Base-by-base conservation (phyloP, 1,284 basidiomycete species). In the Trametes versicolor region DNA sequence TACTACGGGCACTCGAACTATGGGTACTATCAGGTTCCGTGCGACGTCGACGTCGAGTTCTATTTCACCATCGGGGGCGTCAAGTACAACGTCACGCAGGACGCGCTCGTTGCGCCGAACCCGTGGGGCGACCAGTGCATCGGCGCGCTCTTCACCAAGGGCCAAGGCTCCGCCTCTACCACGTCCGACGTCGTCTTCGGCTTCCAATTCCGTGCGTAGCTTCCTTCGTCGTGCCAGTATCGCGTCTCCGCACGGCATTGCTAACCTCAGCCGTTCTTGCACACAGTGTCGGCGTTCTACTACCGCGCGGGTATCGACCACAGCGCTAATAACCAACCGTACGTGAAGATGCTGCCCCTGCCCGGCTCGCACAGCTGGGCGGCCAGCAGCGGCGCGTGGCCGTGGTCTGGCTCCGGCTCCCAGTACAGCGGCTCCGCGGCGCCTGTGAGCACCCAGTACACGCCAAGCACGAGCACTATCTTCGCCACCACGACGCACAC, bases 111-210 rank as follows among this genome's bases (percentile, higher is more conserved):
- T 17, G 63, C 63, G 27, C 59, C 62, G 32, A 70, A 70, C 60
- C 68, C 68, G 23, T 67, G 63, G 63, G 68, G 68, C 36, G 65
- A 65, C 53, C 54, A 67, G 68, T 70, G 68, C 62, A 63, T 69
- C 19, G 68, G 68, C 34, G 55, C 68, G 29, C 45, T 69, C 57
- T 66, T 66, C 56, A 65, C 63, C 23, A 49, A 47, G 19, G 68
- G 65, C 27, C 61, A 67, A 29, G 60, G 63, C 19, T 43, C 60
- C 17, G 54, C 65, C 12, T 54, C 52, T 17, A 50, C 65, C 19
- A 43, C 51, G n/a, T 65, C 21, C 34, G 68, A 70, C 34, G 41
- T 64, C 61, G 54, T 47, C 53, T 54, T 70, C 34, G 68, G 68
- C 57, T 65, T 67, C 64, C 65, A 70, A 39, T 53, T 67, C 39